These are phyloP conservation scores for Pythium phragmitis DNA, from an alignment of 352 stramenopile species.

Conservation along the genomic window DNA sequence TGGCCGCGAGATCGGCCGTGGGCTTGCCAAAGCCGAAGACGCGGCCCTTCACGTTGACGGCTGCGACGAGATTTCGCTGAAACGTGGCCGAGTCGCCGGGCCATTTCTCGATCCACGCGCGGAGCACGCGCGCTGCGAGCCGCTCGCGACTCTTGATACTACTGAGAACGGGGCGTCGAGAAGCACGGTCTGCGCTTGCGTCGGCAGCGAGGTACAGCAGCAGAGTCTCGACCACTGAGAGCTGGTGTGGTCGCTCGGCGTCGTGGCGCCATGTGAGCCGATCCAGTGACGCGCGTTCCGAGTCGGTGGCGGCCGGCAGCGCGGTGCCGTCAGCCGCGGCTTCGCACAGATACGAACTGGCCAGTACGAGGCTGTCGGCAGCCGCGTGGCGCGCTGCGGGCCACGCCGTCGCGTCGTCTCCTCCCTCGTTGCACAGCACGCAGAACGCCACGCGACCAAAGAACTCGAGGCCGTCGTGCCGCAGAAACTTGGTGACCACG, in stretches of 20 bases:
- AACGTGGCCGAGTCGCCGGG: slow-evolving; percentile 19
- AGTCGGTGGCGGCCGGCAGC: neutral
- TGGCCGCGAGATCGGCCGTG: neutral
- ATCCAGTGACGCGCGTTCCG: neutral
- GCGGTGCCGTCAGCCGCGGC: neutral
- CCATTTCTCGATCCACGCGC: slow-evolving; percentile 27
- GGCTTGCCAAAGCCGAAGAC: neutral
- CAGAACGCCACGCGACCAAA: slow-evolving; percentile 27
- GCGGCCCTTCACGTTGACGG: neutral
- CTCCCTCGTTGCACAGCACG: slow-evolving; percentile 1
- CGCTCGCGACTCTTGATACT: slow-evolving; percentile 18
- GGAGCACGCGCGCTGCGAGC: slow-evolving; percentile 24
- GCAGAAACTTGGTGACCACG: slow-evolving; percentile 24
- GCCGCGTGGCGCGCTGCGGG: neutral
- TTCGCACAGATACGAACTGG: slow-evolving; percentile 33
- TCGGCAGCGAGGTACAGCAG: slow-evolving; percentile 12
- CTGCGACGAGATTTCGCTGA: slow-evolving; percentile 5
- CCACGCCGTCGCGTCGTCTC: neutral
- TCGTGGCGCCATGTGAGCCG: neutral
- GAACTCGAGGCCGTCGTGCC: slow-evolving; percentile 26
- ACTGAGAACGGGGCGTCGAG: slow-evolving; percentile 3
- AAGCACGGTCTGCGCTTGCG: neutral
- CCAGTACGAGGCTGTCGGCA: slow-evolving; percentile 32
- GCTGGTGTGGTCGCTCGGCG: neutral
- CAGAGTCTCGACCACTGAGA: slow-evolving; percentile 21